Conservation (phyloP, 805 yeast species). For the Nakazawaea holstii region DNA sequence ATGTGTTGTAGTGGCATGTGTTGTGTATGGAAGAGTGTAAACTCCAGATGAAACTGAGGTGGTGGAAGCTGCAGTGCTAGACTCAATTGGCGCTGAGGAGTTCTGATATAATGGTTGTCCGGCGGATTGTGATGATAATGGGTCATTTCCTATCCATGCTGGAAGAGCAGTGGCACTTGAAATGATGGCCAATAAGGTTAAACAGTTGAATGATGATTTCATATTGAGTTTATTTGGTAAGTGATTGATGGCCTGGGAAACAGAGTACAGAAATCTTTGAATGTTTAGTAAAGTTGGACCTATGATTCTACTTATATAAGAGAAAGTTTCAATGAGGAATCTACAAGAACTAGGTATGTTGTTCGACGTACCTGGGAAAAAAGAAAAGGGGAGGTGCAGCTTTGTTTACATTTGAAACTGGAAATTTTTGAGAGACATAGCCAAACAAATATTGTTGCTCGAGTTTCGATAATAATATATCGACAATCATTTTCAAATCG, state of each 20-base stretch:
- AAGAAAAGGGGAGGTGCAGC: neutral
- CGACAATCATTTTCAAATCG: neutral
- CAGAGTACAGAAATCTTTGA: too few species aligned
- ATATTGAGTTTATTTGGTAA: neutral
- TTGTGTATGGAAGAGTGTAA: slow-evolving; percentile 8
- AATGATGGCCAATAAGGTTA: neutral
- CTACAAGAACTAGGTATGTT: neutral
- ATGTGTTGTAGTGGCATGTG: neutral
- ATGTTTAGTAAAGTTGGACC: too few species aligned
- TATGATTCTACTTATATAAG: too few species aligned
- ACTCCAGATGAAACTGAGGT: neutral
- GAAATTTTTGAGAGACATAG: neutral
- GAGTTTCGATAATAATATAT: neutral
- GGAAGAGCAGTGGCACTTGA: slow-evolving; percentile 6
- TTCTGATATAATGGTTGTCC: neutral
- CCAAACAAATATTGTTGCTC: neutral
- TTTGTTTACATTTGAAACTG: neutral
- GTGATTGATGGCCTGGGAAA: too few species aligned
- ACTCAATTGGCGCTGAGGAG: neutral
- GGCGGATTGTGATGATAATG: neutral
- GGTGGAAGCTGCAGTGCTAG: neutral
- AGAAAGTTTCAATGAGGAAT: neutral
- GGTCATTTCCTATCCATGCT: slow-evolving; percentile 4
- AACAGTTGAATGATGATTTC: neutral
- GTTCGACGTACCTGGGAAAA: neutral